Percentiles rank a stretch among this genome's conserved stretches.
phyloP scores from a whole-genome alignment of 140 eudicot genomes.

The Cichorium intybus region DNA sequence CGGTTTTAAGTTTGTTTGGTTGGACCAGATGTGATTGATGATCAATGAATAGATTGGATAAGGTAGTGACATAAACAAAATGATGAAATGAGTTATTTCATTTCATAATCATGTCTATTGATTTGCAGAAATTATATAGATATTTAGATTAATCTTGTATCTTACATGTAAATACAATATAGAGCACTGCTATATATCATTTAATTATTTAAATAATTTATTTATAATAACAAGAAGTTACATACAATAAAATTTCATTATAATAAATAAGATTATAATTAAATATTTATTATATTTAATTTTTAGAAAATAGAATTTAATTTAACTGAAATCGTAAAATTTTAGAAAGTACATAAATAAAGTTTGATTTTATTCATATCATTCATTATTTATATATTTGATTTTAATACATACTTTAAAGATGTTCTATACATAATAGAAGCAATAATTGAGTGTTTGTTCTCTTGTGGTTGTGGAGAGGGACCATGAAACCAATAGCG shows the following conservation, averaged over 20 bases:
- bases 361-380: background rate
- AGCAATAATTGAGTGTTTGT: slow-evolving; percentile 29
- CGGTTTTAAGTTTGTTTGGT: background rate
- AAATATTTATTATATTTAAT: background rate
- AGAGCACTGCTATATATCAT: no score
- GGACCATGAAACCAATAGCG: slow-evolving; percentile 26
- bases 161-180: background rate
- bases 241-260: background rate
- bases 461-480: slow-evolving; percentile 24
- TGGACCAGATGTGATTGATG: background rate
- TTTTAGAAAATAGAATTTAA: background rate
- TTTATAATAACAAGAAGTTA: background rate
- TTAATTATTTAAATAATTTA: background rate
- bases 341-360: background rate
- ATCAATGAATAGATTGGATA: background rate
- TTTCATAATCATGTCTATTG: background rate
- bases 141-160: background rate
- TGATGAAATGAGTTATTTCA: background rate
- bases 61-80: background rate
- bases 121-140: background rate
- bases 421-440: slow-evolving; percentile 16
- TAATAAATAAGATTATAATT: background rate
- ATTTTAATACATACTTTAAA: background rate
- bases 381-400: background rate
- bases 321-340: background rate